Conservation (phyloP, 495 filamentous ascomycete genomes). For the Tuber aestivum region DNA sequence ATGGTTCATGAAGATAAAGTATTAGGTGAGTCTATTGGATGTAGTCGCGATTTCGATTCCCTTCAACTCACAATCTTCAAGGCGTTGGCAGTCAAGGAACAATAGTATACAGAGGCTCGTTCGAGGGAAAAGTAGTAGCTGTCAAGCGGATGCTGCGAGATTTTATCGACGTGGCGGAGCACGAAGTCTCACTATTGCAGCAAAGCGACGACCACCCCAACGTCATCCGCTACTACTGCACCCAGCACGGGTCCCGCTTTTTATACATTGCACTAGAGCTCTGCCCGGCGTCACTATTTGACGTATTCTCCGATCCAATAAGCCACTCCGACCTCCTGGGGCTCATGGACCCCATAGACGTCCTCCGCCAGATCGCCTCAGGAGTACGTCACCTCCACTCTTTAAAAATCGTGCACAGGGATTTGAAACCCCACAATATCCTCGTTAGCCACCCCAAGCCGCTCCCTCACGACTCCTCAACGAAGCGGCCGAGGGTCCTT, state of each 20-base stretch:
- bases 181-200: constrained; percentile 81
- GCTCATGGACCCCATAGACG: constrained; percentile 55
- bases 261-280: constrained; percentile 93
- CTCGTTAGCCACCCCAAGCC: constrained; percentile 59
- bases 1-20: constrained; percentile 67
- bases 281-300: constrained; percentile 88
- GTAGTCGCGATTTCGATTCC: constrained; percentile 1
- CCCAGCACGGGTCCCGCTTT: constrained; percentile 81
- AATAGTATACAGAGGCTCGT: constrained; percentile 75
- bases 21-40: constrained; percentile 53
- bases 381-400: constrained; percentile 85
- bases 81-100: constrained; percentile 72
- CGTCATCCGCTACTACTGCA: constrained; percentile 91
- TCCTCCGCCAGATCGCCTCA: constrained; percentile 77
- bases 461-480: constrained; percentile 46
- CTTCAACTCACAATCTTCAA: constrained; percentile 23
- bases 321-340: constrained; percentile 54
- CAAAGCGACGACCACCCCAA: constrained; percentile 95
- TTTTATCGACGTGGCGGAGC: constrained; percentile 90
- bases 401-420: constrained; percentile 90
- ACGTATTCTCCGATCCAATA: constrained; percentile 68
- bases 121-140: constrained; percentile 85
- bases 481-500: constrained; percentile 65
- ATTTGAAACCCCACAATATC: constrained; percentile 96
- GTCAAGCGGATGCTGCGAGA: constrained; percentile 94